These are phyloP conservation scores for Xylaria sp. DNA, from an alignment of 2,329 filamentous ascomycete species.

Conservation along the genomic window DNA sequence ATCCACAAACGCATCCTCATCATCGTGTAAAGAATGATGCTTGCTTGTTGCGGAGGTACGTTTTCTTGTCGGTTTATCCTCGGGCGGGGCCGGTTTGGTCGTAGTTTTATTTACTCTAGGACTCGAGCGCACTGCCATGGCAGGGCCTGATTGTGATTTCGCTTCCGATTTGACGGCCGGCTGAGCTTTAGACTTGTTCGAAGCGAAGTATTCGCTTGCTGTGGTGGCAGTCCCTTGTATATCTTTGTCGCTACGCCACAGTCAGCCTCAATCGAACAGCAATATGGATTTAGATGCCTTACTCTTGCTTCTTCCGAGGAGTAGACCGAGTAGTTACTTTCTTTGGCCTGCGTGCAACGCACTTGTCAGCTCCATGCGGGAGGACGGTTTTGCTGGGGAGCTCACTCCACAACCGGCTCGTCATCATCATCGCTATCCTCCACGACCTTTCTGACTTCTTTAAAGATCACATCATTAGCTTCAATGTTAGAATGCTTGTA, in stretches of 20 bases:
- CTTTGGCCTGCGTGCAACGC: conserved; percentile 58
- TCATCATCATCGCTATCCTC: conserved; percentile 87
- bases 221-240: conserved; percentile 64
- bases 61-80: conserved; percentile 56
- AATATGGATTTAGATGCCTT: conserved; percentile 43
- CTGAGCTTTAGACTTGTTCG: conserved; percentile 57
- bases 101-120: conserved; percentile 59
- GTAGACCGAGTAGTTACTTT: conserved; percentile 63
- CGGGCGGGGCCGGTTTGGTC: conserved; percentile 45
- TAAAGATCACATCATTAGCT: conserved; percentile 8
- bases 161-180: conserved; percentile 56
- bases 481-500: neutral
- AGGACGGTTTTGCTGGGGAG: conserved; percentile 3
- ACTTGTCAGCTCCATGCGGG: conserved; percentile 34
- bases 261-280: conserved; percentile 25
- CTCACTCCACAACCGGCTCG: conserved; percentile 61
- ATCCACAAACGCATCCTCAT: conserved; percentile 69
- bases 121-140: conserved; percentile 63
- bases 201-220: conserved; percentile 68
- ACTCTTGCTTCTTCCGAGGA: conserved; percentile 67
- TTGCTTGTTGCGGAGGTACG: conserved; percentile 55
- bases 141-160: conserved; percentile 54
- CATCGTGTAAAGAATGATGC: conserved; percentile 58
- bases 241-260: conserved; percentile 51
- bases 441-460: conserved; percentile 74